Base-by-base conservation (phyloP, 1,284 basidiomycete genomes). In the Leccinum subatratum region DNA sequence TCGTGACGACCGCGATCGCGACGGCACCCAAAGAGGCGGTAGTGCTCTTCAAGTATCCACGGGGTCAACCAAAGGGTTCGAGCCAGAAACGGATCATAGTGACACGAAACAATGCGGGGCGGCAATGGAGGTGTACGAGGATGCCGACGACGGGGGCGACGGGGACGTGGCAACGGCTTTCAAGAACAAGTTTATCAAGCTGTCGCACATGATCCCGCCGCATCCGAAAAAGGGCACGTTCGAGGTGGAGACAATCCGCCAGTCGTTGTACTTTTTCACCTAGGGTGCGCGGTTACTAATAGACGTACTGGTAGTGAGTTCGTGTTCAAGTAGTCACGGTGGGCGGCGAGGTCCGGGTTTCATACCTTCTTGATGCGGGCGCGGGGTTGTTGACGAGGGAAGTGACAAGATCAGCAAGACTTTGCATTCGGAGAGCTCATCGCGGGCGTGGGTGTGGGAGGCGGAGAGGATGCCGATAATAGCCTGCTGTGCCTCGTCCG, bases 191-290 rank as follows among this genome's bases (percentile, higher is more conserved):
- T 96, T 95, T 76, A 85, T 96, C 67, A 83, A 88, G 69, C 79
- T 99, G 48, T 80, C 82, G 34, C 91, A 93, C 71, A 73, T 96
- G 69, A 77, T 99, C 16, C 96, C 96, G 0, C 87, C 90, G 1
- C 79, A 96, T 25, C 96, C 96, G 1, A 78, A 87, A 75, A 94
- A 94, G 81, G 97, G 96, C 67, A 81, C 84, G 66, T 98, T 99
- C 77, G 87, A 95, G 72, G 94, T 99, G 68, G 82, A 87, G 74
- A 85, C 84, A 69, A 96, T 98, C 79, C 89, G 90, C 75, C 79
- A 87, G 62, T 93, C 91, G 56, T 82, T 85, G 60, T 98, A 97
- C 79, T 98, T 98, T 86, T 97, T 96, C 83, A 93, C 93, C 61
- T 94, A 82, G 63, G 22, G 22, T 30, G 30, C 30, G 30, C 30